These are phyloP conservation scores for Euptelea pleiosperma DNA, from an alignment of 164 flowering plant genomes.

Conservation along the genomic window DNA sequence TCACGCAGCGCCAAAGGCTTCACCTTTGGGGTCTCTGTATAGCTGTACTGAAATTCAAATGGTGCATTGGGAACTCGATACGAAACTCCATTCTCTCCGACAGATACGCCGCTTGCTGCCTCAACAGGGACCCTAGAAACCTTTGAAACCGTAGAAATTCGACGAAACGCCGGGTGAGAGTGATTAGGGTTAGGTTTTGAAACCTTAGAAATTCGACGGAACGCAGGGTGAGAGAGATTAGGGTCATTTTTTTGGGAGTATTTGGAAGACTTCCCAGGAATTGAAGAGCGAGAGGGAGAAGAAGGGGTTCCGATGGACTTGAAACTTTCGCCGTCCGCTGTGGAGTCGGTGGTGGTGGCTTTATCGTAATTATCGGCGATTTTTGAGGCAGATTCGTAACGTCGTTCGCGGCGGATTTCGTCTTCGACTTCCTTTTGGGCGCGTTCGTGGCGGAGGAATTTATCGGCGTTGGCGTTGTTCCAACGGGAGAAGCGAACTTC, in stretches of 20 bases:
- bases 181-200: not conserved
- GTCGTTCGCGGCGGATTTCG: slow-evolving; percentile 59
- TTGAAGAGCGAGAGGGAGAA: slow-evolving; percentile 63
- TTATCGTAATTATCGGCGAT: slow-evolving; percentile 33
- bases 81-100: slow-evolving; percentile 54
- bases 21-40: slow-evolving; percentile 24
- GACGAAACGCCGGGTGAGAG: slow-evolving; percentile 26
- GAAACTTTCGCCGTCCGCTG: slow-evolving; percentile 25
- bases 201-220: slow-evolving; percentile 6
- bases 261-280: slow-evolving; percentile 70
- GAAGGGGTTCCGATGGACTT: slow-evolving; percentile 79
- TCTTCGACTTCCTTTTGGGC: slow-evolving; percentile 67
- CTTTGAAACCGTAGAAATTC: slow-evolving; percentile 1
- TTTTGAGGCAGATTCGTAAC: slow-evolving; percentile 49
- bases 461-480: slow-evolving; percentile 85
- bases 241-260: slow-evolving; percentile 45
- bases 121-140: not conserved
- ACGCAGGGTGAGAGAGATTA: slow-evolving; percentile 24
- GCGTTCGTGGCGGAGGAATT: slow-evolving; percentile 42
- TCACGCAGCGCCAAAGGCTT: slow-evolving; percentile 20
- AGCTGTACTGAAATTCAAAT: slow-evolving; percentile 53
- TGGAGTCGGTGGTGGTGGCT: slow-evolving; percentile 2
- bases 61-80: slow-evolving; percentile 69
- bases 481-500: slow-evolving; percentile 79
- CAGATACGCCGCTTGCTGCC: slow-evolving; percentile 14